phyloP scores from a whole-genome alignment of 495 filamentous ascomycete genomes.

The Ascobolus immersus region DNA sequence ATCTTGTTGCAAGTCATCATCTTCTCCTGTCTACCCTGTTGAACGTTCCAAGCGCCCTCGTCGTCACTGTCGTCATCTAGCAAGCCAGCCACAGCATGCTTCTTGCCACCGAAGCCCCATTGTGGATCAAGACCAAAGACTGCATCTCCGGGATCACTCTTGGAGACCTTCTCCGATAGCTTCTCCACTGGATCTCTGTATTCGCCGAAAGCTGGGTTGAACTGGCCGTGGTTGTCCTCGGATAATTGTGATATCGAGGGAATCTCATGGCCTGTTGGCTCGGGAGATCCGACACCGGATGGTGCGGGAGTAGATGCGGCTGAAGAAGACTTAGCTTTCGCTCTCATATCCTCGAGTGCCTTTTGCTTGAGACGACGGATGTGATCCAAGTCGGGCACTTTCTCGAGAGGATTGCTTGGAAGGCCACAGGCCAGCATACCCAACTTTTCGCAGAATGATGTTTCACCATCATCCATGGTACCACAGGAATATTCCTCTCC shows the following conservation, averaged over 20 bases:
- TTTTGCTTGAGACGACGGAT: no score
- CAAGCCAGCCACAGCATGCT: background rate
- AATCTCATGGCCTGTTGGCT: no score
- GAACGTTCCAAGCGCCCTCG: slow-evolving; percentile 38
- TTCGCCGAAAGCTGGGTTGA: slow-evolving; percentile 79
- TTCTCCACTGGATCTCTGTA: slow-evolving; percentile 85
- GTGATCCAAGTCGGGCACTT: slow-evolving; percentile 7
- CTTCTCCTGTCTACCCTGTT: slow-evolving; percentile 22
- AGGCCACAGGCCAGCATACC: slow-evolving; percentile 43
- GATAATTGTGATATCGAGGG: no score
- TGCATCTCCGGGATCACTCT: no score
- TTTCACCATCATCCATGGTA: slow-evolving; percentile 16
- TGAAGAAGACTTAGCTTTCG: no score
- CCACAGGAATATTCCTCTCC: slow-evolving; percentile 13
- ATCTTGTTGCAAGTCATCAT: slow-evolving; percentile 73
- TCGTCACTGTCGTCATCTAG: slow-evolving; percentile 5
- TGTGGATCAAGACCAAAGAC: no score
- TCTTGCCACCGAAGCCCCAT: no score
- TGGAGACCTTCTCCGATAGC: no score
- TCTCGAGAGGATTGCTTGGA: slow-evolving; percentile 39
- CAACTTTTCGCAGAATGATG: slow-evolving; percentile 39
- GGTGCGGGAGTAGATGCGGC: no score
- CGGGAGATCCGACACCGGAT: no score
- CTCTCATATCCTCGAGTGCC: no score
- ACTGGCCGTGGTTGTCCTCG: slow-evolving; percentile 69